Percentiles rank a stretch among this genome's conserved stretches.
Evolutionary conservation across 1,139 yeast genomes (phyloP).

Genomic region (Pneumocystis sp.): DNA sequence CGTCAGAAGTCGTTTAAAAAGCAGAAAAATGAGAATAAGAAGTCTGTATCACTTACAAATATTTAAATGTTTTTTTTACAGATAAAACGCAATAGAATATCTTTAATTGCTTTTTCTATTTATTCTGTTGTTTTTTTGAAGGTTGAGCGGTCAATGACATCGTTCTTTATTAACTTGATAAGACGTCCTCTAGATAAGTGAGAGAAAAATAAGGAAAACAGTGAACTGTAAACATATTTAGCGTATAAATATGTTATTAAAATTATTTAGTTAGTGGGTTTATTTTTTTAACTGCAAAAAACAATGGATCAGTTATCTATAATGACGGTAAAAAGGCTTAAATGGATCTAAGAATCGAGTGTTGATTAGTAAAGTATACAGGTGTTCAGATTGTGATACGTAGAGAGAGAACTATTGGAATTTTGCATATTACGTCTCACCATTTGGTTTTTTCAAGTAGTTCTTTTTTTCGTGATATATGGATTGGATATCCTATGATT

Average conservation of each 20-base stretch:
- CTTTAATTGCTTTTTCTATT: background rate
- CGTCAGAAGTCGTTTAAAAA: background rate
- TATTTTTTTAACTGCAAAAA: background rate
- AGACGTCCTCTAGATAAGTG: background rate
- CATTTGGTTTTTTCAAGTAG: conserved; percentile 53
- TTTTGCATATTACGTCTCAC: conserved; percentile 64
- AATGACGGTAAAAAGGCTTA: background rate
- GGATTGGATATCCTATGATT: conserved; percentile 88
- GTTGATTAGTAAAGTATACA: background rate
- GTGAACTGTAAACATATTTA: background rate
- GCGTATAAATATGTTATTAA: background rate
- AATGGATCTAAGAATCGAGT: background rate
- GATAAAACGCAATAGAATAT: background rate
- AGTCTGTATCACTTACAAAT: background rate
- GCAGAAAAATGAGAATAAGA: background rate
- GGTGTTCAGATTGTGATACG: conserved; percentile 52
- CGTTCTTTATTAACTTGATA: background rate
- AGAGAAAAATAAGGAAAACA: background rate
- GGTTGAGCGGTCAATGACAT: background rate
- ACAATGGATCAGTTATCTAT: background rate
- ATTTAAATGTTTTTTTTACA: background rate
- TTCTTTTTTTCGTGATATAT: conserved; percentile 41
- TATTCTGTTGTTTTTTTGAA: background rate
- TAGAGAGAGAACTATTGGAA: conserved; percentile 53
- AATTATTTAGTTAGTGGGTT: background rate